phyloP scores from a whole-genome alignment of 805 yeast genomes.

The Yamadazyma akitaensis region DNA sequence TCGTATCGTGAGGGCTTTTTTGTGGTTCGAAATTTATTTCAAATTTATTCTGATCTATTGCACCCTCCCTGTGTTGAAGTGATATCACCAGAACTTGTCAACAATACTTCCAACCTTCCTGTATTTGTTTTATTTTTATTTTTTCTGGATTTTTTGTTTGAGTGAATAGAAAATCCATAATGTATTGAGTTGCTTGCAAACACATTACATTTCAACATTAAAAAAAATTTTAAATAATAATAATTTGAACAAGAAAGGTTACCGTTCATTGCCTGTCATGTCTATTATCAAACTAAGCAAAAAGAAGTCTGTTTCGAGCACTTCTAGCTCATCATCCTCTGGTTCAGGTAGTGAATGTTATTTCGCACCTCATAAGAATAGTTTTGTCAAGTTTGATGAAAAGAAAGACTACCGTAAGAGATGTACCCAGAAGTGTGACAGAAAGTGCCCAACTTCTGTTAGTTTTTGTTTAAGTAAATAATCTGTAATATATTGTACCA shows the following conservation, averaged over 20 bases:
- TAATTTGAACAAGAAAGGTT: not conserved
- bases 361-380: constrained; percentile 12
- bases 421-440: constrained; percentile 26
- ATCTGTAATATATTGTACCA: constrained; percentile 14
- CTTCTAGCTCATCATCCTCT: constrained; percentile 18
- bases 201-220: not conserved
- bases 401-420: constrained; percentile 44
- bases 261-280: constrained; percentile 9
- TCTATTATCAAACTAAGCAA: constrained; percentile 20
- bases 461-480: constrained; percentile 41
- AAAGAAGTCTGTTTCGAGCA: constrained; percentile 23
- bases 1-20: not conserved
- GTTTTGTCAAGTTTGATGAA: constrained; percentile 40
- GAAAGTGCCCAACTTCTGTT: constrained; percentile 28
- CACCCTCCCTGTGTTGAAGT: not conserved
- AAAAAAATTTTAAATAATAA: not conserved
- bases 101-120: not conserved
- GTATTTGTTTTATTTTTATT: not conserved
- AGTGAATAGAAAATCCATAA: constrained; percentile 2
- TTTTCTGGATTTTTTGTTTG: constrained; percentile 4
- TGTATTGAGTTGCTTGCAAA: constrained; percentile 7
- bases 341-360: constrained; percentile 9
- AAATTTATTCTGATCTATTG: not conserved
- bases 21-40: not conserved
- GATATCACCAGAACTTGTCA: constrained; percentile 1